phyloP scores from a whole-genome alignment of 345 rosid genomes.

The Euphorbia pulcherrima region DNA sequence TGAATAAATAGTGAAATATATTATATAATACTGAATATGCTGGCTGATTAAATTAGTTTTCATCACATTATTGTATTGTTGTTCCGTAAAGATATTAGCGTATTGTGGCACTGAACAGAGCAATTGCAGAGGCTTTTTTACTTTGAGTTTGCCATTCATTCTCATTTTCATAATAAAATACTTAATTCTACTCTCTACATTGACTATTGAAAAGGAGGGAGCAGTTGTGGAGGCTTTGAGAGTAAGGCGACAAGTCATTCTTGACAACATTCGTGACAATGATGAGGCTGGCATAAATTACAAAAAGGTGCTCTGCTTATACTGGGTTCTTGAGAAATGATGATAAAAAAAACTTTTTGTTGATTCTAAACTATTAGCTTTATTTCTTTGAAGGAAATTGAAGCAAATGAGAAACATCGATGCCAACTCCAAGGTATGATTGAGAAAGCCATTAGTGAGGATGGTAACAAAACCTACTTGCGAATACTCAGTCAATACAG shows the following conservation, averaged over 20 bases:
- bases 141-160: background rate
- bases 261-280: slow-evolving; percentile 92
- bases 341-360: background rate
- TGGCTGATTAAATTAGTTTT: background rate
- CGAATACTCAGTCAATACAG: slow-evolving; percentile 84
- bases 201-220: slow-evolving; percentile 65
- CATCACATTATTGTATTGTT: background rate
- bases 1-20: background rate
- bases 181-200: slow-evolving; percentile 3
- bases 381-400: slow-evolving; percentile 57
- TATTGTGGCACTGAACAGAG: background rate
- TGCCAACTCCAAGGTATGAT: slow-evolving; percentile 78
- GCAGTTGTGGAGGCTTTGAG: slow-evolving; percentile 53
- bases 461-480: slow-evolving; percentile 80
- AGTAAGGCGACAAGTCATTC: slow-evolving; percentile 81
- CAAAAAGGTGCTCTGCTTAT: slow-evolving; percentile 49
- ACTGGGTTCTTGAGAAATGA: background rate
- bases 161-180: background rate
- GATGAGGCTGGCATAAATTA: slow-evolving; percentile 86
- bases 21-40: background rate
- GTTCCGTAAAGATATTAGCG: background rate
- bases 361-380: slow-evolving; percentile 16
- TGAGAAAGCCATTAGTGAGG: slow-evolving; percentile 71
- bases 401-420: slow-evolving; percentile 75
- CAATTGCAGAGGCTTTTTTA: background rate